phyloP scores from a whole-genome alignment of 176 grass and related monocot species.

The bread wheat (Triticum aestivum) region IWGSC_CS_RefSeq_v2.1 NC_057803.1:635555490-635555989 shows the following conservation, averaged over 20 bases:
- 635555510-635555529: conserved; percentile 47
- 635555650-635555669: conserved; percentile 73
- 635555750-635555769: conserved; percentile 9
- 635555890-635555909: no score
- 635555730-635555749: conserved; percentile 83
- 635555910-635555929: not conserved
- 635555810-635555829: not conserved
- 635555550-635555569: conserved; percentile 88
- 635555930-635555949: not conserved
- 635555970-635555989: not conserved
- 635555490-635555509: conserved; percentile 61
- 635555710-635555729: conserved; percentile 83
- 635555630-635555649: conserved; percentile 90
- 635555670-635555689: conserved; percentile 56
- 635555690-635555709: conserved; percentile 82
- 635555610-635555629: conserved; percentile 93
- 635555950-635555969: conserved; percentile 2
- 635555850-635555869: not conserved
- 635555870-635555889: no score
- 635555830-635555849: not conserved
- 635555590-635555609: conserved; percentile 70
- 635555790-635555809: not conserved
- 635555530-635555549: conserved; percentile 48
- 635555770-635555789: not conserved
- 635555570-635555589: conserved; percentile 83